Evolutionary conservation across 2,329 filamentous ascomycete genomes (phyloP), one percentile per base, ranked within the genome.

Genomic region (Exophiala sp.): DNA sequence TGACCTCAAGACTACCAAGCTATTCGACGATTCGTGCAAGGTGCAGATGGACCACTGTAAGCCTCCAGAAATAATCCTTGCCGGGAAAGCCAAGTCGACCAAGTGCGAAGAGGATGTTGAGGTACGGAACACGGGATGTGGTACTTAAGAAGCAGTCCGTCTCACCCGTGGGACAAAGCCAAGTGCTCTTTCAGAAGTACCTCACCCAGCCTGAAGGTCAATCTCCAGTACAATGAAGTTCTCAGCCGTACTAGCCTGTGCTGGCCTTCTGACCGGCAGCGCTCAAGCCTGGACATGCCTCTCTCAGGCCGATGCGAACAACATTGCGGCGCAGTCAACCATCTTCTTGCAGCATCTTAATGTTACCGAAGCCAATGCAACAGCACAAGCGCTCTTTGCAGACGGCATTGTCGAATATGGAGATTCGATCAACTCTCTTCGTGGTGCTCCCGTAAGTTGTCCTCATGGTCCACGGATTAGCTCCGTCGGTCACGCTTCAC

Each of bases 391-490:
- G 10, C 46, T 57, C 24, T 57, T 57, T 41, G 47, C 50, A 3
- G 44, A 36, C 32, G 35, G 47, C 41, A 50, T 57, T 32, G 14
- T 41, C 12, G 50, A 57, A 41, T 54, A 38, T 41, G 55, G 55
- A 6, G 55, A 54, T 41, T 54, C 55, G 8, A 57, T 57, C 47
- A 54, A 57, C 35, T 57, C 55, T 6, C 51, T 57, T 8, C 50
- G 45, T 16, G 42, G 46, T 5, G 50, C 44, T 29, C 38, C 50
- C 33, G 55, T 57, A 51, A 42, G 50, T 52, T 16, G 21, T 29
- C 9, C 38, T 3, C 33, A 12, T 16, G 4, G 10, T 7, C 11
- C 5, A 38, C 5, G 5, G 11, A 5, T 16, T 38, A 10, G 11
- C 14, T 12, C 35, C 5, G 35, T 9, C 10, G 35, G 14, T 38